phyloP scores from a whole-genome alignment of 129 eudicot species.

The Centaurea solstitialis region DNA sequence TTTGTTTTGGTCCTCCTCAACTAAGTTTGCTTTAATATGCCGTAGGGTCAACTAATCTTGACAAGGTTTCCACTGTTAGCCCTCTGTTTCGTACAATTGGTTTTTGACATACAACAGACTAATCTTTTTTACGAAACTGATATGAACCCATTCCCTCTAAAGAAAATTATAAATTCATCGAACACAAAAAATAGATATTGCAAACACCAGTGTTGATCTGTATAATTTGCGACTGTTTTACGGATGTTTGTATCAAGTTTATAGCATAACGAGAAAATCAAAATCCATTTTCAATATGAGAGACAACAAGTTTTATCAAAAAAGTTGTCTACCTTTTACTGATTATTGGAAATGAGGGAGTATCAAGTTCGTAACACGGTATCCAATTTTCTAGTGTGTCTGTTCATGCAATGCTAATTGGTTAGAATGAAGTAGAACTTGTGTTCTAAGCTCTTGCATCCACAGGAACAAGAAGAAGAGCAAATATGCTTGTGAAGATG shows the following conservation, averaged over 20 bases:
- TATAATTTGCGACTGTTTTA: neutral
- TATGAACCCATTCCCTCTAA: neutral
- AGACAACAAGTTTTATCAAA: neutral
- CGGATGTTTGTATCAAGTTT: neutral
- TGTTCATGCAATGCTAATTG: neutral
- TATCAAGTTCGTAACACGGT: neutral
- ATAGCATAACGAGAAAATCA: neutral
- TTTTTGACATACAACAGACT: neutral
- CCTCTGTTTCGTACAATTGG: neutral
- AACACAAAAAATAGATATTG: neutral
- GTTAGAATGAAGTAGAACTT: neutral
- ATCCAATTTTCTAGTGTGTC: neutral
- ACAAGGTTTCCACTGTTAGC: neutral
- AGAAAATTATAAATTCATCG: slow-evolving; percentile 9
- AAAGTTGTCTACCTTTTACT: neutral
- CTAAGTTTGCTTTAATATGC: neutral
- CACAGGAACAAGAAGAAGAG: slow-evolving; percentile 67
- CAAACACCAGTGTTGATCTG: neutral
- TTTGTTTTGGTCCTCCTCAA: neutral
- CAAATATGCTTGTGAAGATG: slow-evolving; percentile 47
- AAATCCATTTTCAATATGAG: neutral
- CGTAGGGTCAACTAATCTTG: neutral
- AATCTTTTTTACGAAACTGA: neutral
- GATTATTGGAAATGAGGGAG: neutral
- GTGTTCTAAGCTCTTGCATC: slow-evolving; percentile 18